phyloP scores from a whole-genome alignment of 1,284 basidiomycete species.

The Cryptococcus sp. region DNA sequence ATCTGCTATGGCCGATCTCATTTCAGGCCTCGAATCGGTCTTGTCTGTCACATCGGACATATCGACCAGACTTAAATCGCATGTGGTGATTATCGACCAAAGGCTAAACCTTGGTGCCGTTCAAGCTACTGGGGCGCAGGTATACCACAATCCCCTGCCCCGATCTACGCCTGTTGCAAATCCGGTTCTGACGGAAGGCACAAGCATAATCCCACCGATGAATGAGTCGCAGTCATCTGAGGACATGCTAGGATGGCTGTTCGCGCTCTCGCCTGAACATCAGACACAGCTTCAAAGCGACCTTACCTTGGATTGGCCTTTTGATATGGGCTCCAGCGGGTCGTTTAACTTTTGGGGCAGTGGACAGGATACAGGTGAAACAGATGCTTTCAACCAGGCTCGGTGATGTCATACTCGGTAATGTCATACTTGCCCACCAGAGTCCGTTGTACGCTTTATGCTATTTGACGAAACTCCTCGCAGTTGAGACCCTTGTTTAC shows the following conservation, averaged over 20 bases:
- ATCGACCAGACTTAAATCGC: not conserved
- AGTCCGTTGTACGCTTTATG: too few species aligned
- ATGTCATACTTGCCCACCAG: too few species aligned
- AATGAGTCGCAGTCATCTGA: too few species aligned
- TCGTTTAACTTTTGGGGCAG: not conserved
- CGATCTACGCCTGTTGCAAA: too few species aligned
- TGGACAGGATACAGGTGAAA: not conserved
- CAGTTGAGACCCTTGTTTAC: too few species aligned
- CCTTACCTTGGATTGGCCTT: conserved; percentile 6
- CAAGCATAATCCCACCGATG: not conserved
- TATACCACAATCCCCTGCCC: too few species aligned
- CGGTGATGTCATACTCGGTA: too few species aligned
- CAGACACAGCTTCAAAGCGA: conserved; percentile 7
- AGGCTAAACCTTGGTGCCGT: not conserved
- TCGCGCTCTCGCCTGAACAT: conserved; percentile 4
- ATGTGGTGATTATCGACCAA: conserved; percentile 1
- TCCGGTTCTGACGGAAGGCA: too few species aligned
- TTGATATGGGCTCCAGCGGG: not conserved
- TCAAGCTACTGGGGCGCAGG: not conserved
- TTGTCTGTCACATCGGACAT: conserved; percentile 1
- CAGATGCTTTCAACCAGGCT: not conserved
- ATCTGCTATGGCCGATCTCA: conserved; percentile 6
- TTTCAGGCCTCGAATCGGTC: not conserved
- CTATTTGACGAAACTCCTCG: too few species aligned
- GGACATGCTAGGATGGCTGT: not conserved